phyloP scores from a whole-genome alignment of 2,329 filamentous ascomycete genomes.

The Conoideocrella luteorostrata region DNA sequence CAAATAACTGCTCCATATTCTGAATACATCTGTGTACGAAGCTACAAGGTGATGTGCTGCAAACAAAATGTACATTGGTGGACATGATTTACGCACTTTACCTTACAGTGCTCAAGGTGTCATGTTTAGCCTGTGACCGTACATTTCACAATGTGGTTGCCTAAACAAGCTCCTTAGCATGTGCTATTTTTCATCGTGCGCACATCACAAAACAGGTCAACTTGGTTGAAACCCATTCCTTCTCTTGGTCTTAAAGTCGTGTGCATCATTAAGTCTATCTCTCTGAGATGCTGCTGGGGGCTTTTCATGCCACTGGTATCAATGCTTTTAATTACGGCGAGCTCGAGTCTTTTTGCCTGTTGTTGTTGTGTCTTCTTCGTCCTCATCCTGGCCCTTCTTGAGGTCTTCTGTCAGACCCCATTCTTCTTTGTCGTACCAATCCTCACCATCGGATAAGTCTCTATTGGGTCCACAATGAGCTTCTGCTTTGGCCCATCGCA shows the following conservation, averaged over 20 bases:
- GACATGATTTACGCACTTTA: no score
- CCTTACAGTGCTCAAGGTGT: no score
- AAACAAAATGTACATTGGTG: no score
- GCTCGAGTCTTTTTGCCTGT: slow-evolving; percentile 56
- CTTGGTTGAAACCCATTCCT: no score
- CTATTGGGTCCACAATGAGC: slow-evolving; percentile 59
- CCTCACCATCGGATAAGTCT: slow-evolving; percentile 82
- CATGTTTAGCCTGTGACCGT: no score
- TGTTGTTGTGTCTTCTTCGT: slow-evolving; percentile 65
- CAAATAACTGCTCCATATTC: no score
- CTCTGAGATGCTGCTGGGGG: neutral
- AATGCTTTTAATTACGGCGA: slow-evolving; percentile 29
- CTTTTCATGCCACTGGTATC: neutral
- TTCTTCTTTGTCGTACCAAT: slow-evolving; percentile 81
- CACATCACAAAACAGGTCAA: no score
- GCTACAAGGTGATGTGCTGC: no score
- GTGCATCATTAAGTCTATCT: neutral
- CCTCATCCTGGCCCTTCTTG: slow-evolving; percentile 75
- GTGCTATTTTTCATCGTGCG: neutral
- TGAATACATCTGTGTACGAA: no score
- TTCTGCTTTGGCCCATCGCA: slow-evolving; percentile 72
- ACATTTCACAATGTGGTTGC: no score
- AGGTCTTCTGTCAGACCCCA: slow-evolving; percentile 69
- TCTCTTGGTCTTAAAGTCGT: neutral
- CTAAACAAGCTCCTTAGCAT: no score